These are phyloP conservation scores for Sparassis latifolia DNA, from an alignment of 1,284 basidiomycete species.

Conservation along the genomic window DNA sequence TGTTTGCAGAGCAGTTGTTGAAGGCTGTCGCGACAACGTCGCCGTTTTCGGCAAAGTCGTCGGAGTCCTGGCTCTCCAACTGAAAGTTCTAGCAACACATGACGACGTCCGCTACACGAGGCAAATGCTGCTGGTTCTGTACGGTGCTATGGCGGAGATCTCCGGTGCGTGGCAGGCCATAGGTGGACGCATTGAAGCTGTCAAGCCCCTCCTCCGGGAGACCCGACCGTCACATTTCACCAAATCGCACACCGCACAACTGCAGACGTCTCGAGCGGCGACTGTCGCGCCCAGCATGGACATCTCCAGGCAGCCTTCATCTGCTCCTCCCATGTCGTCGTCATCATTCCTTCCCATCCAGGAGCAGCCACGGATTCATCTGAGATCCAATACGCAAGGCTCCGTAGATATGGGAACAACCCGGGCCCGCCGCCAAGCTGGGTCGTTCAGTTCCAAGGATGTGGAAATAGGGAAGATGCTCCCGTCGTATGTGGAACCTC, in stretches of 20 bases:
- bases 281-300: slow-evolving; percentile 6
- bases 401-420: slow-evolving; percentile 22
- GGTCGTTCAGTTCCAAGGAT: slow-evolving; percentile 89
- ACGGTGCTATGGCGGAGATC: slow-evolving; percentile 88
- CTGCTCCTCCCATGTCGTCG: slow-evolving; percentile 21
- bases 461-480: slow-evolving; percentile 83
- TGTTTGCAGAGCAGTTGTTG: slow-evolving; percentile 76
- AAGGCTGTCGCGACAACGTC: slow-evolving; percentile 83
- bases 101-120: slow-evolving; percentile 87
- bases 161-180: slow-evolving; percentile 82
- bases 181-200: slow-evolving; percentile 64
- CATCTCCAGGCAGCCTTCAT: slow-evolving; percentile 16
- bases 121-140: slow-evolving; percentile 83
- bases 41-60: slow-evolving; percentile 85
- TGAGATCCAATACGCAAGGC: slow-evolving; percentile 15
- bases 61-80: slow-evolving; percentile 75
- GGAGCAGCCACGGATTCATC: slow-evolving; percentile 11
- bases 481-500: slow-evolving; percentile 51
- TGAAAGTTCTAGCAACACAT: slow-evolving; percentile 68
- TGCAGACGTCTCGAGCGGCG: slow-evolving; percentile 14
- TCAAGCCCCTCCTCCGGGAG: slow-evolving; percentile 59
- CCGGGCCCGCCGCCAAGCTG: slow-evolving; percentile 75
- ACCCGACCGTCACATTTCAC: slow-evolving; percentile 29
- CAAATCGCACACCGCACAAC: slow-evolving; percentile 19
- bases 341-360: slow-evolving; percentile 17